Evolutionary conservation across 2,329 filamentous ascomycete species (phyloP).

Genomic region (Aspergillus ibericus): DNA sequence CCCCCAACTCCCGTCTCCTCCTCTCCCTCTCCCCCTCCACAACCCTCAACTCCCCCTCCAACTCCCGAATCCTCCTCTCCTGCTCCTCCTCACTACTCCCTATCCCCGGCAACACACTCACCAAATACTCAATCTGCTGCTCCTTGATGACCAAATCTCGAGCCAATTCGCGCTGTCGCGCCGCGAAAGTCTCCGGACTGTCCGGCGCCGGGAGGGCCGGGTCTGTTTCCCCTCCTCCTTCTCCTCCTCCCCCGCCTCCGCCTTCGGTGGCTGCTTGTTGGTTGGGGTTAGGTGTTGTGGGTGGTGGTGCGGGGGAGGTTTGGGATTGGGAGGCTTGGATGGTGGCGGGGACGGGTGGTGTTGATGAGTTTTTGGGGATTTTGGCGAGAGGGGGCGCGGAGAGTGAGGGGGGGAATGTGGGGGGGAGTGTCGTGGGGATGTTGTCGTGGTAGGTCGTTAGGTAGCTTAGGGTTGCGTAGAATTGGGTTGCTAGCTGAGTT

Average conservation of each 20-base stretch:
- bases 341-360: constrained; percentile 34
- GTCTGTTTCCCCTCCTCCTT: constrained; percentile 5
- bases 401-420: constrained; percentile 30
- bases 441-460: constrained; percentile 49
- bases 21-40: constrained; percentile 45
- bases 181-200: constrained; percentile 42
- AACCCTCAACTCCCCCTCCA: constrained; percentile 46
- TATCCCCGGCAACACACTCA: constrained; percentile 48
- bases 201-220: constrained; percentile 40
- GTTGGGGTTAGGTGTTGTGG: constrained; percentile 15
- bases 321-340: constrained; percentile 7
- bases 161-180: constrained; percentile 49
- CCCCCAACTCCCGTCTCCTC: constrained; percentile 45
- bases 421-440: constrained; percentile 37
- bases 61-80: constrained; percentile 42
- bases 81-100: constrained; percentile 47
- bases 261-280: no score
- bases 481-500: constrained; percentile 49
- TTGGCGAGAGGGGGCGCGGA: constrained; percentile 41
- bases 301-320: constrained; percentile 18
- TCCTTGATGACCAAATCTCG: constrained; percentile 52
- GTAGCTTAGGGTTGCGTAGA: constrained; percentile 53
- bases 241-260: constrained; percentile 15
- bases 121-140: constrained; percentile 52
- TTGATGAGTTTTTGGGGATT: constrained; percentile 42